Conservation (phyloP, 2,329 filamentous ascomycete genomes). For the Neophaeococcomyces aloes region DNA sequence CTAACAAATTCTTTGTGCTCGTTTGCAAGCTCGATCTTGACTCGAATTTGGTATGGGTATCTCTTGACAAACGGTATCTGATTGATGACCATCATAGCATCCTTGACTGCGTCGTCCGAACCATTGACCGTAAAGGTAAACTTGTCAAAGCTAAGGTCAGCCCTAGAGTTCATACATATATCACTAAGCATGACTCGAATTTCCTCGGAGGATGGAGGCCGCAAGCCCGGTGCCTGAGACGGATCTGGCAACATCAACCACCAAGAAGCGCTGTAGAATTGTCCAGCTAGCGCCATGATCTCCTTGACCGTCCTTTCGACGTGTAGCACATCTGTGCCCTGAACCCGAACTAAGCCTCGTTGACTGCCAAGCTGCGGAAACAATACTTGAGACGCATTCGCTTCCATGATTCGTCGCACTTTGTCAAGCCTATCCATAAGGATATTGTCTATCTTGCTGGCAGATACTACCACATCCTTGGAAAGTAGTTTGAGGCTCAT, state of each 20-base stretch:
- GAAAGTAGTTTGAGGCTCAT: slow-evolving; percentile 70
- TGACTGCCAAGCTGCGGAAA: slow-evolving; percentile 81
- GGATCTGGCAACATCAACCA: slow-evolving; percentile 74
- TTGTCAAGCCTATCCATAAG: slow-evolving; percentile 85
- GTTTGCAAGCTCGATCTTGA: slow-evolving; percentile 97
- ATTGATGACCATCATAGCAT: slow-evolving; percentile 86
- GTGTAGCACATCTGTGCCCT: slow-evolving; percentile 85
- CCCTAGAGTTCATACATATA: slow-evolving; percentile 91
- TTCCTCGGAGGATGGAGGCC: slow-evolving; percentile 53
- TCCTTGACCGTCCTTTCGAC: slow-evolving; percentile 91
- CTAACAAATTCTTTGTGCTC: slow-evolving; percentile 99
- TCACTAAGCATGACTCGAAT: slow-evolving; percentile 86
- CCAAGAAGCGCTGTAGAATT: slow-evolving; percentile 97
- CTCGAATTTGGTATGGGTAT: slow-evolving; percentile 81
- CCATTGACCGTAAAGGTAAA: slow-evolving; percentile 88
- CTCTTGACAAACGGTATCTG: slow-evolving; percentile 82
- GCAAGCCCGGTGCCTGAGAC: slow-evolving; percentile 46
- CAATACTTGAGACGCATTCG: slow-evolving; percentile 88
- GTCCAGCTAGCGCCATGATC: slow-evolving; percentile 87
- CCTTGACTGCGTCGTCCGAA: slow-evolving; percentile 91
- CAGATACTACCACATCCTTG: slow-evolving; percentile 83
- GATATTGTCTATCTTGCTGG: slow-evolving; percentile 91
- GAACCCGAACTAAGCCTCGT: slow-evolving; percentile 74
- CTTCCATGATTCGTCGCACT: slow-evolving; percentile 94
- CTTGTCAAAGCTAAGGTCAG: slow-evolving; percentile 90